These are phyloP conservation scores for Umbelopsis vinacea DNA, from an alignment of 192 early-diverging fungal species.

Conservation along the genomic window DNA sequence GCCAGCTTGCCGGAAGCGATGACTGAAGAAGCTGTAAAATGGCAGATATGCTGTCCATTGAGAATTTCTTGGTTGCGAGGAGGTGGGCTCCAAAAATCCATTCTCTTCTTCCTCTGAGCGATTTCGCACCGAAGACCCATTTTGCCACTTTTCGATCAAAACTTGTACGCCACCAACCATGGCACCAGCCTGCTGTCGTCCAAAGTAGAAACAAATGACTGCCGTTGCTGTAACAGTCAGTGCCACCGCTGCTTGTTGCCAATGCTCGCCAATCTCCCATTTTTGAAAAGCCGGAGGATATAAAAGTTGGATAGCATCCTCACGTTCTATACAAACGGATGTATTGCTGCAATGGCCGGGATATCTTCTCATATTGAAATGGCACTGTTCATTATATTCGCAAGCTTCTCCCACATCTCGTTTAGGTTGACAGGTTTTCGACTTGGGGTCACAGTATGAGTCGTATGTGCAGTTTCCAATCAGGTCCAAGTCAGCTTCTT, in stretches of 20 bases:
- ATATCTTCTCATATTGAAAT: conserved; percentile 24
- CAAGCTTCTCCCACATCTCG: conserved; percentile 29
- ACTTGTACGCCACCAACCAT: conserved; percentile 18
- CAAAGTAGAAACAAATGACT: conserved; percentile 27
- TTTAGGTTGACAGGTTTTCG: conserved; percentile 41
- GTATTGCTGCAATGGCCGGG: conserved; percentile 35
- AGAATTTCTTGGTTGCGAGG: not conserved
- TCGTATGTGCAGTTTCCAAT: conserved; percentile 41
- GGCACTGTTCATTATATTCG: conserved; percentile 36
- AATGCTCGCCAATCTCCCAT: conserved; percentile 37
- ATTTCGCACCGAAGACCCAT: conserved; percentile 2
- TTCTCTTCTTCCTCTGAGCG: conserved; percentile 3
- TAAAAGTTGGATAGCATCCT: conserved; percentile 24
- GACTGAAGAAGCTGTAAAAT: not conserved
- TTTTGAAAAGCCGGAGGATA: conserved; percentile 23
- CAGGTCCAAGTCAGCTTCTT: conserved; percentile 30
- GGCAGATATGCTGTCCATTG: not conserved
- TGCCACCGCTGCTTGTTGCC: conserved; percentile 25
- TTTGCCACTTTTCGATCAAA: conserved; percentile 37
- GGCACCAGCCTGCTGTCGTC: conserved; percentile 28
- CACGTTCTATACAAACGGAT: conserved; percentile 24
- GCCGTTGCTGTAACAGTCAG: conserved; percentile 30
- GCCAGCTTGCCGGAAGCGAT: conserved; percentile 5
- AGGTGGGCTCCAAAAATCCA: conserved; percentile 6
- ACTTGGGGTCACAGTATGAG: conserved; percentile 36